Percentiles rank a stretch among this genome's conserved stretches.
Evolutionary conservation across 192 early-diverging fungal genomes (phyloP).

Genomic region (Backusella macrospora): DNA sequence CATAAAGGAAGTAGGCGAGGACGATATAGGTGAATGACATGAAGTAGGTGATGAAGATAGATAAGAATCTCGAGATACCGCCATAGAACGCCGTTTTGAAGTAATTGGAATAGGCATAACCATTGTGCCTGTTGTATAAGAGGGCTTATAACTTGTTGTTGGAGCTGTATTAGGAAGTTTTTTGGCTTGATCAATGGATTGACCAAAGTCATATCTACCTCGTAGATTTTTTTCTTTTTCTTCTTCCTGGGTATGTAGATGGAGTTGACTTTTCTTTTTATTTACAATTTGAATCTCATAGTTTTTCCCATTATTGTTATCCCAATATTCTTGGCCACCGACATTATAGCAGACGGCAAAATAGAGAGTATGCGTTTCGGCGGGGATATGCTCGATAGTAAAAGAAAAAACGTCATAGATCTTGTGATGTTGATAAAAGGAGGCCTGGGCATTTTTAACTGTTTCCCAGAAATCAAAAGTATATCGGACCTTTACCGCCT

Average conservation of each 20-base stretch:
- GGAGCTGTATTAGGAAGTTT: not conserved
- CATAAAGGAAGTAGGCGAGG: conserved; percentile 34
- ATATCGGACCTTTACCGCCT: conserved; percentile 74
- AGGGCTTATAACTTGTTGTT: not conserved
- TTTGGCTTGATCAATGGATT: conserved; percentile 16
- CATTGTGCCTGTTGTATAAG: not conserved
- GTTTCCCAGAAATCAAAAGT: conserved; percentile 84
- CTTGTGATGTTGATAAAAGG: conserved; percentile 56
- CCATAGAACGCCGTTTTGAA: not conserved
- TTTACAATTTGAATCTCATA: conserved; percentile 63
- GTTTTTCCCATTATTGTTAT: conserved; percentile 88
- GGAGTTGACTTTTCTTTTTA: not conserved
- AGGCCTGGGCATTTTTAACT: conserved; percentile 62
- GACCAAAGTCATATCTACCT: conserved; percentile 35
- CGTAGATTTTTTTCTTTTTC: conserved; percentile 19
- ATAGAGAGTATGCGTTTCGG: conserved; percentile 48
- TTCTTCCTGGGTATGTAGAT: not conserved
- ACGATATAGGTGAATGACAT: conserved; percentile 4
- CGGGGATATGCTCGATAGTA: conserved; percentile 24
- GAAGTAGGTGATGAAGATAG: conserved; percentile 22
- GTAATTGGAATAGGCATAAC: conserved; percentile 3
- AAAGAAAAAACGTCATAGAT: conserved; percentile 72
- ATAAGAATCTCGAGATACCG: not conserved
- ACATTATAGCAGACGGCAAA: conserved; percentile 73
- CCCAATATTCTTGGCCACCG: conserved; percentile 77